Base-by-base conservation (phyloP, 805 yeast genomes). In the Kluyveromyces starmeri region DNA sequence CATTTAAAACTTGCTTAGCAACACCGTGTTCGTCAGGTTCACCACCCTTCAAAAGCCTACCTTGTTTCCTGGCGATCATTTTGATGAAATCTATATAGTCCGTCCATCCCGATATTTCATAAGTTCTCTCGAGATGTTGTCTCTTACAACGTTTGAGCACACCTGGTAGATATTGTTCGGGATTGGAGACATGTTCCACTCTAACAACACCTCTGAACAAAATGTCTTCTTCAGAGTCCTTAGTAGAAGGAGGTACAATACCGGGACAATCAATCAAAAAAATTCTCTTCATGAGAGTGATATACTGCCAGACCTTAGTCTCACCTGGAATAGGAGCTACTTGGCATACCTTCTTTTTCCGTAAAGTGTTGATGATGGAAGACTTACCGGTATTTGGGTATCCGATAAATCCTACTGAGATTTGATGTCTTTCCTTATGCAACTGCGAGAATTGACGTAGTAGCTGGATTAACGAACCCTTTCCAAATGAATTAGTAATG, bases 241-340 rank as follows among this genome's bases (percentile, higher is more conserved):
- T 85, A 19, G 77, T 57, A 12, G 94, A 82, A 18, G 98, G 98
- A 7, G 98, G 98, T 14, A 89, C 98, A 54, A 89, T 89, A 63
- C 98, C 98, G 2, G 98, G 98, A 68, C 98, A 92, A 64, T 89
- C 98, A 51, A 89, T 92, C 50, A 89, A 67, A 62, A 88, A 89
- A 34, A 89, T 89, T 46, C 89, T 74, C 69, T 89, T 89, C 96
- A 92, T 89, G 50, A 89, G 68, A 4, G 98, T 88, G 51, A 89
- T 88, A 65, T 89, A 89, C 67, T 89, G 98, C 98, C 98, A 89
- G 28, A 89, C 96, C 62, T 89, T 89, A 22, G 98, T 89, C 58
- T 89, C 98, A 59, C 98, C 98, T 20, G 98, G 98, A 50, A 89
- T 86, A 31, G 98, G 98, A 2, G 98, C 98, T 31, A 89, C 97